Conservation (phyloP, 73 alveolate genomes). For the Durusdinium trenchii region DNA sequence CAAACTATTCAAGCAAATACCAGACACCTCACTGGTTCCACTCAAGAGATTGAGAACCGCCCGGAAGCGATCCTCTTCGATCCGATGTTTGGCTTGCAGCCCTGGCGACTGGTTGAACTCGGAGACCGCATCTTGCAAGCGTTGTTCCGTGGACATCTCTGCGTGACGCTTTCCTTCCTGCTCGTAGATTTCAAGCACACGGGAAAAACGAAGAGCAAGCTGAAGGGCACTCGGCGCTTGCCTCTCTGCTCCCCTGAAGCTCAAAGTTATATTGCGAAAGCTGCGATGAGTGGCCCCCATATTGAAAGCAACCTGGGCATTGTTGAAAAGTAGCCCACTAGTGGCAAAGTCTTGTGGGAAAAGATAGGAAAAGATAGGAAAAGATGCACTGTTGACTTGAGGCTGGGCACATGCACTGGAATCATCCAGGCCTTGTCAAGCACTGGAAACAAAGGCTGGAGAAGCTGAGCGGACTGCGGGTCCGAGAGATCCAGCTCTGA, state of each 20-base stretch:
- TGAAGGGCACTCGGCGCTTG: neutral
- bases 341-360: no score
- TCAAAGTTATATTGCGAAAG: neutral
- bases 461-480: neutral
- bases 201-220: neutral
- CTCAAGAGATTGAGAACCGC: neutral
- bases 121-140: neutral
- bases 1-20: no score
- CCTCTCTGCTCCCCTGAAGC: neutral
- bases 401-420: neutral
- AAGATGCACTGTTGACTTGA: neutral
- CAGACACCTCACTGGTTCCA: neutral
- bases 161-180: neutral
- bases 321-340: no score
- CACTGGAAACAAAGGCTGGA: neutral
- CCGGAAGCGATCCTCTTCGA: neutral
- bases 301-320: neutral
- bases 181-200: neutral
- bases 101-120: slow-evolving; percentile 1
- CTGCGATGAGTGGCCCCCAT: neutral
- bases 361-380: neutral
- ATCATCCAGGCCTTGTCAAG: neutral
- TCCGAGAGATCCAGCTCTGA: slow-evolving; percentile 2
- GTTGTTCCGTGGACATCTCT: neutral
- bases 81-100: neutral